phyloP scores from a whole-genome alignment of 2,329 filamentous ascomycete genomes.

The Pestalotiopsis sp. region DNA sequence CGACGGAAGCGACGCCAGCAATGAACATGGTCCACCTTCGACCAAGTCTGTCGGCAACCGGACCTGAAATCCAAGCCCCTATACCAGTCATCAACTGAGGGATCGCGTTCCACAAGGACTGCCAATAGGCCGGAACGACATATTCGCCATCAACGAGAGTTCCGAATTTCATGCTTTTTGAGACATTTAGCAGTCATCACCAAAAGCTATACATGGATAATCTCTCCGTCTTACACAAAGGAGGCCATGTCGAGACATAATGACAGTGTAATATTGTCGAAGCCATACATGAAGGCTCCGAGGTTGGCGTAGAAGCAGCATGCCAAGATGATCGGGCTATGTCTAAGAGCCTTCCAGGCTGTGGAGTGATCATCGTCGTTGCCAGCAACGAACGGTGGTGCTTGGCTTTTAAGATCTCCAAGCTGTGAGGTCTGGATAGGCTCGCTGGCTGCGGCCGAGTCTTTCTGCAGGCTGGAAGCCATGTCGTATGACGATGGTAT shows the following conservation, averaged over 20 bases:
- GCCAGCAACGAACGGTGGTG: background rate
- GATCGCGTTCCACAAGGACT: constrained; percentile 7
- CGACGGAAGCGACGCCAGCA: background rate
- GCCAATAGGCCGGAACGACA: constrained; percentile 8
- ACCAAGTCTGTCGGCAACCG: constrained; percentile 3
- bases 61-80: constrained; percentile 7
- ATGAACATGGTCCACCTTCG: constrained; percentile 9
- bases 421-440: background rate
- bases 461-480: background rate
- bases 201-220: background rate
- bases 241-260: constrained; percentile 8
- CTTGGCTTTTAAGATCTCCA: background rate
- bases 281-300: constrained; percentile 11
- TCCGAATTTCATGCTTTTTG: constrained; percentile 4
- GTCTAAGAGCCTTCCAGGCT: background rate
- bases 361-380: constrained; percentile 3
- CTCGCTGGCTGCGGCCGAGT: background rate
- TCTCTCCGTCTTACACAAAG: constrained; percentile 2
- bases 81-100: constrained; percentile 7
- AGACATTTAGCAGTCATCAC: background rate
- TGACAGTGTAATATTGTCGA: constrained; percentile 10
- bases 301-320: constrained; percentile 10
- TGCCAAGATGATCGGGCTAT: constrained; percentile 1
- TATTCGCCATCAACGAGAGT: constrained; percentile 7
- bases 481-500: background rate